phyloP scores from a whole-genome alignment of 2,329 filamentous ascomycete genomes.

The Alternaria brassicicola region DNA sequence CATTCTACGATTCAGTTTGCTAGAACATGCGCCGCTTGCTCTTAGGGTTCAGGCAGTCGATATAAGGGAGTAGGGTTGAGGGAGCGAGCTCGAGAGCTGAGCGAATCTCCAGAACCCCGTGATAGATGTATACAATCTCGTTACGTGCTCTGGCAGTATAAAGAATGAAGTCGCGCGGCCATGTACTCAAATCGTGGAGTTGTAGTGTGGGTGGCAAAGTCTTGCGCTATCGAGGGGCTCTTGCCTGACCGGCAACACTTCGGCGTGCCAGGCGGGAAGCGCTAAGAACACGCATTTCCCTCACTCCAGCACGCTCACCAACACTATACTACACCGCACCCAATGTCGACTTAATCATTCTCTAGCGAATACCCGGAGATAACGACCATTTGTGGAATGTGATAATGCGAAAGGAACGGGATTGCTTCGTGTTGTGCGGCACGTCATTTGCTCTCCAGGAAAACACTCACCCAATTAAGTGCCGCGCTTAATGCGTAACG shows the following conservation, averaged over 20 bases:
- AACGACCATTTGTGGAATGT: conserved; percentile 12
- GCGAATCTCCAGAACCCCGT: not conserved
- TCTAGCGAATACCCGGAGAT: conserved; percentile 6
- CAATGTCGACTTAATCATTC: not conserved
- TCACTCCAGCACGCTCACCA: not conserved
- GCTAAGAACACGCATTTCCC: conserved; percentile 1
- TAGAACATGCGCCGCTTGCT: not conserved
- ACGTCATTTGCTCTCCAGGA: conserved; percentile 18
- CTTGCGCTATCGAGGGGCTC: not conserved
- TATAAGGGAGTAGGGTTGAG: not conserved
- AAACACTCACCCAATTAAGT: conserved; percentile 8
- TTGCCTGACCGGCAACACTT: conserved; percentile 8
- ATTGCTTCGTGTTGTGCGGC: conserved; percentile 19
- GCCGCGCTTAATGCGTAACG: conserved; percentile 15
- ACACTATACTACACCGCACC: not conserved
- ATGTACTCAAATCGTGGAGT: not conserved
- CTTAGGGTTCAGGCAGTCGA: not conserved
- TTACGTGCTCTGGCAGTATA: not conserved
- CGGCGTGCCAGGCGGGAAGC: conserved; percentile 3
- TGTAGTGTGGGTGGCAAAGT: not conserved
- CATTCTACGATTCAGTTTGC: not conserved
- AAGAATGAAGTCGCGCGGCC: not conserved
- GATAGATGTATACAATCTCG: not conserved
- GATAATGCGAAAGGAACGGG: conserved; percentile 1
- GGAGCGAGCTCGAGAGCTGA: not conserved